Conservation (phyloP, 192 early-diverging fungal genomes). For the Tieghemiomyces parasiticus region DNA sequence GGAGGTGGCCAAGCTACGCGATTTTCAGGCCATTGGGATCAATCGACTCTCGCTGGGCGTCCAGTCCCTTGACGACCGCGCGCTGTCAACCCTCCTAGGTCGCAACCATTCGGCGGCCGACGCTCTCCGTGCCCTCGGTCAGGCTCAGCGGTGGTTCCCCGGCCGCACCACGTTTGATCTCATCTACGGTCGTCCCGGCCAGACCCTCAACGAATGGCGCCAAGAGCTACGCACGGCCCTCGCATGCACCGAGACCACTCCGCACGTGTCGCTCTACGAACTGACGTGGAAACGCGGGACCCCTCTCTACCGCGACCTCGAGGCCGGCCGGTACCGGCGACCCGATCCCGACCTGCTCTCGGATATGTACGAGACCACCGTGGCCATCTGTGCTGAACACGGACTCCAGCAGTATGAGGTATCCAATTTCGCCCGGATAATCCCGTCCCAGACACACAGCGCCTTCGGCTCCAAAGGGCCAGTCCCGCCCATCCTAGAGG, state of each 20-base stretch:
- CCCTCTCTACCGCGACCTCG: constrained; percentile 21
- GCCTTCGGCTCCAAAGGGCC: not conserved
- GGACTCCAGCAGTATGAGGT: constrained; percentile 37
- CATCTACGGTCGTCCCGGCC: constrained; percentile 33
- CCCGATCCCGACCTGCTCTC: constrained; percentile 19
- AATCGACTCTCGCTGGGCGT: constrained; percentile 36
- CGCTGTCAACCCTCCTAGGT: constrained; percentile 22
- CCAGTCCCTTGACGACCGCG: constrained; percentile 26
- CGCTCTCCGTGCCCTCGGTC: constrained; percentile 22
- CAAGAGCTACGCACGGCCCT: constrained; percentile 21
- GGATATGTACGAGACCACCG: constrained; percentile 26
- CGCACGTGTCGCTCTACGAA: constrained; percentile 39
- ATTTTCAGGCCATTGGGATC: constrained; percentile 23
- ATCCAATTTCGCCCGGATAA: constrained; percentile 23
- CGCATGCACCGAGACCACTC: constrained; percentile 14
- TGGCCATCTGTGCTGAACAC: constrained; percentile 12
- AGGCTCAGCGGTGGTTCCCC: constrained; percentile 19
- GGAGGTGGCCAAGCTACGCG: constrained; percentile 23
- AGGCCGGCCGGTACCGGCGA: constrained; percentile 14
- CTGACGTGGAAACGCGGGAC: constrained; percentile 40
- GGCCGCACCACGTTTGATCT: constrained; percentile 28
- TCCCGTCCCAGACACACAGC: not conserved
- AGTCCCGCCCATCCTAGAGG: not conserved
- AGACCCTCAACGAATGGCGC: constrained; percentile 22
- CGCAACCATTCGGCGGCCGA: constrained; percentile 28